phyloP scores from a whole-genome alignment of 768 basidiomycete species.

The Pholiota molesta region DNA sequence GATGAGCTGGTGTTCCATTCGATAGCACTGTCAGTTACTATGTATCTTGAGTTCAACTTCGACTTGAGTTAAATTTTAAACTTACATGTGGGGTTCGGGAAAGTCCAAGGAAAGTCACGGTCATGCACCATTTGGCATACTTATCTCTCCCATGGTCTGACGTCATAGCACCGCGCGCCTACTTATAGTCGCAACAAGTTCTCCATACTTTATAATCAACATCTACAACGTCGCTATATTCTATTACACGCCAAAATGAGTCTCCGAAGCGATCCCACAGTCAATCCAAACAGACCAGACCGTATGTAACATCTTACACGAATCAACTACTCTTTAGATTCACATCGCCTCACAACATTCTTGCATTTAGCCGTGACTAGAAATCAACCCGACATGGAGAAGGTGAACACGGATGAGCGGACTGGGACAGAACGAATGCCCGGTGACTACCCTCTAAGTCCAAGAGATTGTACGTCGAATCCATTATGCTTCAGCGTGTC shows the following conservation, averaged over 20 bases:
- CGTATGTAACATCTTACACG: constrained; percentile 6
- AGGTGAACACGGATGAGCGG: constrained; percentile 8
- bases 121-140: too few relatives aligned
- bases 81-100: too few relatives aligned
- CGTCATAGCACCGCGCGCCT: background rate
- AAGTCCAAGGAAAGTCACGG: too few relatives aligned
- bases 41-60: too few relatives aligned
- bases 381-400: constrained; percentile 17
- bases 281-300: constrained; percentile 14
- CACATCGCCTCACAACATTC: background rate
- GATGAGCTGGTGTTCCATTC: too few relatives aligned
- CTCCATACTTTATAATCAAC: background rate
- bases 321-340: background rate
- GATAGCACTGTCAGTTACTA: too few relatives aligned
- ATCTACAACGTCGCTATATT: background rate
- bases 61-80: too few relatives aligned
- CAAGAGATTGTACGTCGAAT: constrained; percentile 6
- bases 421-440: constrained; percentile 14
- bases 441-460: constrained; percentile 13
- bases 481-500: too few relatives aligned
- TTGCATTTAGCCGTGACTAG: constrained; percentile 14
- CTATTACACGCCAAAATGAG: constrained; percentile 9
- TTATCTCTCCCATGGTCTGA: background rate
- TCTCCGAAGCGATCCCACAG: constrained; percentile 13
- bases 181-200: background rate